Evolutionary conservation across 192 early-diverging fungal species (phyloP).

Genomic region (Coemansia sp.): DNA sequence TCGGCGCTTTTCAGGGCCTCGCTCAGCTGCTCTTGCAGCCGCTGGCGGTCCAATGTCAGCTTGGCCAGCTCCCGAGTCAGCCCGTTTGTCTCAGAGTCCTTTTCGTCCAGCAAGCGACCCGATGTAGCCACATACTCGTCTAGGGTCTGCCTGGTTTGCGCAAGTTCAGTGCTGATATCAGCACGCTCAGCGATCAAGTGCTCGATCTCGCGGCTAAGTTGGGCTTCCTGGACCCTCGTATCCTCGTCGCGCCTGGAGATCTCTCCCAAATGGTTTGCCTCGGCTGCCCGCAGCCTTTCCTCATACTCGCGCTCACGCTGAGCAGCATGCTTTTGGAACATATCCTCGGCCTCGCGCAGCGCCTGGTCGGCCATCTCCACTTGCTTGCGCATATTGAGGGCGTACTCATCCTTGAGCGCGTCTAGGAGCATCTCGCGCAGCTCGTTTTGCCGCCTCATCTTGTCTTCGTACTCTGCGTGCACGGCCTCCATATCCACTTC

Average conservation of each 20-base stretch:
- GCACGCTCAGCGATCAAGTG: conserved; percentile 27
- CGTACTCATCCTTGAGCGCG: conserved; percentile 45
- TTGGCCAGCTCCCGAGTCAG: conserved; percentile 35
- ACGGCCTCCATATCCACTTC: conserved; percentile 39
- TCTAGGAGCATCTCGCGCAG: conserved; percentile 47
- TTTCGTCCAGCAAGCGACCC: conserved; percentile 29
- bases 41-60: conserved; percentile 33
- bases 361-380: conserved; percentile 37
- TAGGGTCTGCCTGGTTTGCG: conserved; percentile 22
- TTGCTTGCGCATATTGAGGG: conserved; percentile 37
- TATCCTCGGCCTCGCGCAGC: conserved; percentile 32
- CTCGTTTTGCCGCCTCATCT: conserved; percentile 38
- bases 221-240: conserved; percentile 14
- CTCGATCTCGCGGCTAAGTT: conserved; percentile 40
- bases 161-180: conserved; percentile 16
- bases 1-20: conserved; percentile 15
- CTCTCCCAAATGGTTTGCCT: conserved; percentile 20
- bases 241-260: conserved; percentile 40
- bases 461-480: conserved; percentile 28
- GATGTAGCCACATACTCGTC: conserved; percentile 42
- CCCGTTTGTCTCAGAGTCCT: conserved; percentile 24
- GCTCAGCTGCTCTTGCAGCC: conserved; percentile 29
- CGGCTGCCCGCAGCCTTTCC: conserved; percentile 21
- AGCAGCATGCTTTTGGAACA: conserved; percentile 31
- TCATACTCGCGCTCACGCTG: conserved; percentile 38